Evolutionary conservation across 805 yeast species (phyloP).

Genomic region (Sugiyamaella lignohabitans): DNA sequence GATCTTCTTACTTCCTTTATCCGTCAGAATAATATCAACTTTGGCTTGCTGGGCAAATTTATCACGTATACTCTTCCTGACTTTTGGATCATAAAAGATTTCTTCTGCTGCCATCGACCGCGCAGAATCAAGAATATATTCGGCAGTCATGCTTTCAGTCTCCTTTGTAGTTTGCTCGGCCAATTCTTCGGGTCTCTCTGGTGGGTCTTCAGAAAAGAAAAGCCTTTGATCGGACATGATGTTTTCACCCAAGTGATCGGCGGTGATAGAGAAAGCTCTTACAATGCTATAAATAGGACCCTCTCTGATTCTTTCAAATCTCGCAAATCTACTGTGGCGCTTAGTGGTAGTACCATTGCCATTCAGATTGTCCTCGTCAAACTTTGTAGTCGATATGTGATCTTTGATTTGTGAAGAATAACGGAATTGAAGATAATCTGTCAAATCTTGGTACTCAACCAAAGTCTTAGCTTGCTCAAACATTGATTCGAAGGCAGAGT

Average conservation of each 20-base stretch:
- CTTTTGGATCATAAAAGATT: conserved; percentile 69
- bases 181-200: conserved; percentile 52
- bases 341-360: conserved; percentile 23
- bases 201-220: conserved; percentile 65
- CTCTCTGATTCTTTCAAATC: conserved; percentile 44
- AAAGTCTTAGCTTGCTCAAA: conserved; percentile 52
- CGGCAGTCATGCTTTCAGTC: conserved; percentile 12
- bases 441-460: conserved; percentile 79
- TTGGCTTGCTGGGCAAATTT: conserved; percentile 53
- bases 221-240: conserved; percentile 60
- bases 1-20: conserved; percentile 72
- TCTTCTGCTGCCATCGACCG: conserved; percentile 73
- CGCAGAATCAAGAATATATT: conserved; percentile 63
- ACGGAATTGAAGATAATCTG: conserved; percentile 72
- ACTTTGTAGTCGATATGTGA: conserved; percentile 21
- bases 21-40: conserved; percentile 71
- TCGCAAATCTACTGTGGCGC: conserved; percentile 35
- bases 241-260: conserved; percentile 77
- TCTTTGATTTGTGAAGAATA: conserved; percentile 57
- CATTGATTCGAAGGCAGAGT: conserved; percentile 50
- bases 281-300: conserved; percentile 63
- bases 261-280: conserved; percentile 66
- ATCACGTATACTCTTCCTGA: conserved; percentile 61
- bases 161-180: conserved; percentile 35
- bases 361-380: conserved; percentile 19